Base-by-base conservation (phyloP, 2,329 filamentous ascomycete genomes). In the Aspergillaceae sp. region DNA sequence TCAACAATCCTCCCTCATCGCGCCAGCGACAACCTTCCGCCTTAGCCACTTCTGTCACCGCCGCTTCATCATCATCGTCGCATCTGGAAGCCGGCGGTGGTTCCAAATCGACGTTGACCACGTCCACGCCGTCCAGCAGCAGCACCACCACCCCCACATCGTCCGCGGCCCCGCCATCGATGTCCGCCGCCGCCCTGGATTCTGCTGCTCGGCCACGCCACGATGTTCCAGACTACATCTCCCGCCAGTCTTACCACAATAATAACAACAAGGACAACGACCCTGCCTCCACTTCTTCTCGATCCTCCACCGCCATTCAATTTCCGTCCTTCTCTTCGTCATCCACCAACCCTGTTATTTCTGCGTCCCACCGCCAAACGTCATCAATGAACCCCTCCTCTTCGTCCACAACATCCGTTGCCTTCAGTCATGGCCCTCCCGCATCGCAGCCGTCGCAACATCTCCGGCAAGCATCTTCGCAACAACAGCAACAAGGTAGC, bases 221-320 rank as follows among this genome's bases (percentile, higher is more conserved):
- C 49, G 60, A 67, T 62, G 54, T 65, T 47, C 63, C 64, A 49
- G 58, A 62, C 53, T 66, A 67, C 55, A 56, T 64, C 54, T 56
- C 55, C 50, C 50, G 50, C 44, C 46, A 54, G 41, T 60, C 62
- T 43, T 53, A 62, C 43, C 51, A 19, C 19, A 19, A 2, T 19
- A 19, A 19, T 19, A 19, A 19, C 19, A 19, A 19, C 19, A 19
- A 19, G 19, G 19, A 19, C 19, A 19, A 19, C 19, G 19, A 19
- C 19, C 19, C 19, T 42, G 42, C 51, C 43, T 56, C 58, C 36
- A 49, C 53, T 7, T 51, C 56, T 34, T 55, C 58, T 44, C 54
- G 55, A n/a, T 51, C 59, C 42, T 54, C 56, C 46, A 45, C 54
- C 41, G 29, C 41, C 32, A 35, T 34, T 8, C 27, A 19, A 33